Evolutionary conservation across 31 red algal species (phyloP), one percentile per base, ranked within the genome.

Genomic region (Asparagopsis taxiformis): DNA sequence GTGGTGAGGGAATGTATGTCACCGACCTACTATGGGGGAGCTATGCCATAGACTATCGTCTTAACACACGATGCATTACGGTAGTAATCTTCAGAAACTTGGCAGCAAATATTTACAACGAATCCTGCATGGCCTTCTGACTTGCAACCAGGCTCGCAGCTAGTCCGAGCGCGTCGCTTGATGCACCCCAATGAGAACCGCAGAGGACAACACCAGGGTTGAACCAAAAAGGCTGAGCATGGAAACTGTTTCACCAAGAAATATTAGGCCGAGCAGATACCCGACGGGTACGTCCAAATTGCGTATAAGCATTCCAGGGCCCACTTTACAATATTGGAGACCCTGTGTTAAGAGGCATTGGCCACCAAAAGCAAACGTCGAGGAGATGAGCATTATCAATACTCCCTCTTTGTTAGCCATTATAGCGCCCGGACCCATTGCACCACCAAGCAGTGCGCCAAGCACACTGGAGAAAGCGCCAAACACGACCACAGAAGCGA

Each of bases 281-380:
- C 8, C 41, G 41, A 46, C 41, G 6, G 41, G 41, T 6, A 46
- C 41, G 41, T 46, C 41, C 6, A 46, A 13, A 13, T 6, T 46
- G 41, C 41, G 41, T 9, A 46, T 46, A 13, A 46, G 41, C 1
- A 61, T 20, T 24, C n/a, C n/a, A n/a, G 58, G 55, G 7, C 79
- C 79, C 34, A 44, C 66, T 11, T 55, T 51, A 57, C 66, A 65
- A 1, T 55, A 56, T 52, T 83, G 65, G 9, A 83, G 29, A 54
- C 67, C 67, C 31, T 56, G 59, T 55, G 67, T 83, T n/a, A 83
- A 56, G 50, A 44, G 68, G 43, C 79, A 83, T 23, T 83, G 79
- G 28, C 65, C 79, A 15, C 55, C 9, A 57, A 83, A 83, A 1
- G 65, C 79, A 38, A 60, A 56, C 53, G 49, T 2, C n/a, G 62